Conservation (phyloP, 306 rosid genomes). For the Aeschynomene evenia region DNA sequence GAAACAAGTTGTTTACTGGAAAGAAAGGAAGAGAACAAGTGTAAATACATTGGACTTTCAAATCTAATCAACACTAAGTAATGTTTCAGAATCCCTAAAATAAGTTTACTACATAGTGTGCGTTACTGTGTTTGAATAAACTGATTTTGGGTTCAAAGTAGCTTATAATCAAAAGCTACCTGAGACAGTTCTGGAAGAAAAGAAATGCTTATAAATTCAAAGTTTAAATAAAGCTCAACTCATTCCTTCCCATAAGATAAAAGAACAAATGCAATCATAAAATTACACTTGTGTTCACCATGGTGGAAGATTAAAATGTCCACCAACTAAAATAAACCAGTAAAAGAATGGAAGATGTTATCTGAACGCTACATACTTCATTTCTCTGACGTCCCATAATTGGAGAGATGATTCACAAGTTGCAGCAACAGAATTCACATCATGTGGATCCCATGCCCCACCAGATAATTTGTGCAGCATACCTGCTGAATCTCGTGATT, state of each 20-base stretch:
- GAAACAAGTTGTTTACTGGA: conserved; percentile 4
- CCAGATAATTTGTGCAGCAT: conserved; percentile 80
- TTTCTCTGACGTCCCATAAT: conserved; percentile 91
- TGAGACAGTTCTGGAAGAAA: too few relatives aligned
- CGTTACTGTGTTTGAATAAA: too few relatives aligned
- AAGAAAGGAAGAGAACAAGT: background rate
- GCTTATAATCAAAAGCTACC: too few relatives aligned
- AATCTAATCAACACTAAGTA: background rate
- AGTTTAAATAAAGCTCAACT: conserved; percentile 6
- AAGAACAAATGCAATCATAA: background rate
- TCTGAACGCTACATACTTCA: conserved; percentile 63
- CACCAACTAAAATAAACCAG: conserved; percentile 13
- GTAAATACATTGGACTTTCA: conserved; percentile 4
- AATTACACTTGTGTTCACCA: background rate
- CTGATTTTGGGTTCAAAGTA: too few relatives aligned
- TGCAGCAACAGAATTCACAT: conserved; percentile 77
- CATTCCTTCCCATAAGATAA: background rate
- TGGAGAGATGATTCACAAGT: conserved; percentile 84
- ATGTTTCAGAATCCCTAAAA: background rate
- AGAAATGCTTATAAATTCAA: background rate
- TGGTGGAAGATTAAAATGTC: conserved; percentile 1
- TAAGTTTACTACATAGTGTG: background rate
- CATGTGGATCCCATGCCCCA: conserved; percentile 99
- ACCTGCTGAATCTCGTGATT: conserved; percentile 85
- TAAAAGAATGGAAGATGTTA: conserved; percentile 11